phyloP scores from a whole-genome alignment of 306 rosid species.

The Cicer arietinum region DNA sequence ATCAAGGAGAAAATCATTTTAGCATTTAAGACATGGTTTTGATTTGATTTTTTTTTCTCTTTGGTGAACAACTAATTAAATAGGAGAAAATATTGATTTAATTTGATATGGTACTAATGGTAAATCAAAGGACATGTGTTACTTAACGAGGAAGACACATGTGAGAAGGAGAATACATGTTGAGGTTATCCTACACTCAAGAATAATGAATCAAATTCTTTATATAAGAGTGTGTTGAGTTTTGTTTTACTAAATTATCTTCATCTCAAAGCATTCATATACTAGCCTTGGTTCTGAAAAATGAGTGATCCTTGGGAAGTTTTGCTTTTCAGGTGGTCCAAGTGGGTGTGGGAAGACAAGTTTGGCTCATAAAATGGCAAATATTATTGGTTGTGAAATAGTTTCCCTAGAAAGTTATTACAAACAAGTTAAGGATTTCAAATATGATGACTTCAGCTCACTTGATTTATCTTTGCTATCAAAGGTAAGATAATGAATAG shows the following conservation, averaged over 20 bases:
- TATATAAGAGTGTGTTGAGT: constrained; percentile 1
- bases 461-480: constrained; percentile 89
- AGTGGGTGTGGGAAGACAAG: constrained; percentile 99
- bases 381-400: constrained; percentile 96
- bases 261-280: constrained; percentile 26
- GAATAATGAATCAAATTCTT: constrained; percentile 1
- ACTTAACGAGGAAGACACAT: no score
- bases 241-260: constrained; percentile 34
- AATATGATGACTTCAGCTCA: constrained; percentile 84
- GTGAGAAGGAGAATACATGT: no score
- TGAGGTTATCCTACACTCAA: constrained; percentile 6
- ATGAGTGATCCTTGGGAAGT: constrained; percentile 40
- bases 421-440: constrained; percentile 87
- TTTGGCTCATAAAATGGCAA: constrained; percentile 99
- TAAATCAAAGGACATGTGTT: no score
- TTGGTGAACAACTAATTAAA: no score
- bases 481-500: constrained; percentile 59
- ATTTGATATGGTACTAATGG: no score
- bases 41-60: no score
- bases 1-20: not conserved
- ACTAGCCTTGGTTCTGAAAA: constrained; percentile 27
- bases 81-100: no score
- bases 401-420: constrained; percentile 94
- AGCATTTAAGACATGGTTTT: not conserved
- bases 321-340: constrained; percentile 88